Percentiles rank a stretch among this genome's conserved stretches.
Evolutionary conservation across 768 basidiomycete genomes (phyloP).

Genomic region (Russula sp.): DNA sequence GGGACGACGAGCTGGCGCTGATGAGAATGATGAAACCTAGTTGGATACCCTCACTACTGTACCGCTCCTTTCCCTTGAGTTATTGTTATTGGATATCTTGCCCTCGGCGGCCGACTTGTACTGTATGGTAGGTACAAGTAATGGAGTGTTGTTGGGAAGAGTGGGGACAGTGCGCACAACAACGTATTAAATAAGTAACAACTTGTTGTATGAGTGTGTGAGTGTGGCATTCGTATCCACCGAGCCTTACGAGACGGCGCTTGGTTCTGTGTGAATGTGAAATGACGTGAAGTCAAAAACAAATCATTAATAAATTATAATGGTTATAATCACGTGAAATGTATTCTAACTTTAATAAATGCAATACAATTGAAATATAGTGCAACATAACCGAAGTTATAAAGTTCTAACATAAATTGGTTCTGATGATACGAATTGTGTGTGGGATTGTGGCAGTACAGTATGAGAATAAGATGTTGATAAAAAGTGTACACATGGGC

Average conservation of each 20-base stretch:
- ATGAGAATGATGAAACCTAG: slow-evolving; percentile 9
- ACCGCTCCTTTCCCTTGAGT: not conserved
- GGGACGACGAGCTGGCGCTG: slow-evolving; percentile 45
- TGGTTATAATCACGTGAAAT: too few relatives aligned
- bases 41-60: too few relatives aligned
- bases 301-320: too few relatives aligned
- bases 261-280: not conserved
- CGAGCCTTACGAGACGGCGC: not conserved
- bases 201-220: not conserved
- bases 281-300: too few relatives aligned
- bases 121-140: not conserved
- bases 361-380: too few relatives aligned
- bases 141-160: not conserved
- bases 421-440: not conserved
- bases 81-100: not conserved
- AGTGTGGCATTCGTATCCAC: not conserved
- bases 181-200: not conserved
- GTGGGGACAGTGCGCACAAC: not conserved
- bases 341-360: too few relatives aligned
- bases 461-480: too few relatives aligned
- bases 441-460: not conserved
- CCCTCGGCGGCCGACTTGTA: not conserved
- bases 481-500: too few relatives aligned
- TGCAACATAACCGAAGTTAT: too few relatives aligned
- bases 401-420: too few relatives aligned